phyloP scores from a whole-genome alignment of 805 yeast species.

The Metschnikowia arizonensis region DNA sequence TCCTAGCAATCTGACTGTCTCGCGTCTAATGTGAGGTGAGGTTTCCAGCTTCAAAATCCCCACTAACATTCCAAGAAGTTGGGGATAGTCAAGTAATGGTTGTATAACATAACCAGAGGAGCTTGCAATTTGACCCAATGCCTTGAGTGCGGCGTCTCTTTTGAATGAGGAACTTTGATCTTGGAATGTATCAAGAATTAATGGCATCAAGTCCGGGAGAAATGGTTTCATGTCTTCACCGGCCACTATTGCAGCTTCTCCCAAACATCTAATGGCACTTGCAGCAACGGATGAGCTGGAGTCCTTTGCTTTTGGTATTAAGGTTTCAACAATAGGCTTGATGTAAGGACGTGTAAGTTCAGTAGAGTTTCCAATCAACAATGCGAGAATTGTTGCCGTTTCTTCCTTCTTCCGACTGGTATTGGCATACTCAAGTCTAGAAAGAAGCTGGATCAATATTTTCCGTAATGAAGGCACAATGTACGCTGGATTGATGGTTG shows the following conservation, averaged over 20 bases:
- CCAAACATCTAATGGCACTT: slow-evolving; percentile 79
- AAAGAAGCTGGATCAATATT: slow-evolving; percentile 76
- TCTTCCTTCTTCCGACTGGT: slow-evolving; percentile 77
- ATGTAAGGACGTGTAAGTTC: slow-evolving; percentile 87
- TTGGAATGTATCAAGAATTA: slow-evolving; percentile 80
- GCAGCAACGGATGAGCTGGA: slow-evolving; percentile 78
- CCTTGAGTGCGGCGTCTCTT: slow-evolving; percentile 82
- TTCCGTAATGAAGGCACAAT: slow-evolving; percentile 90
- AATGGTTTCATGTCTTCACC: slow-evolving; percentile 79
- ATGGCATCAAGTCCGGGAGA: slow-evolving; percentile 76
- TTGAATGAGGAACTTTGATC: slow-evolving; percentile 88
- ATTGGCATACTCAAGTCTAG: slow-evolving; percentile 79
- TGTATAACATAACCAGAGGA: slow-evolving; percentile 94
- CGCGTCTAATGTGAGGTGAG: slow-evolving; percentile 70
- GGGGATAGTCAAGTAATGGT: slow-evolving; percentile 89
- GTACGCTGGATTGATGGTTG: slow-evolving; percentile 88
- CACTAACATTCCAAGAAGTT: slow-evolving; percentile 74
- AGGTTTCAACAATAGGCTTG: slow-evolving; percentile 81
- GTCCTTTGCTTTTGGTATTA: slow-evolving; percentile 73
- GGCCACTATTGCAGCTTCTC: slow-evolving; percentile 83
- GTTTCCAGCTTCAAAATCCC: slow-evolving; percentile 79
- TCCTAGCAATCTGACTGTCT: slow-evolving; percentile 85
- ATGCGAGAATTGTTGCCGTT: slow-evolving; percentile 68
- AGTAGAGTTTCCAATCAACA: slow-evolving; percentile 71
- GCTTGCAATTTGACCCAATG: slow-evolving; percentile 84